Percentiles rank a stretch among this genome's conserved stretches.
phyloP scores from a whole-genome alignment of 345 rosid genomes.

The Rhodamnia rubescens region DNA sequence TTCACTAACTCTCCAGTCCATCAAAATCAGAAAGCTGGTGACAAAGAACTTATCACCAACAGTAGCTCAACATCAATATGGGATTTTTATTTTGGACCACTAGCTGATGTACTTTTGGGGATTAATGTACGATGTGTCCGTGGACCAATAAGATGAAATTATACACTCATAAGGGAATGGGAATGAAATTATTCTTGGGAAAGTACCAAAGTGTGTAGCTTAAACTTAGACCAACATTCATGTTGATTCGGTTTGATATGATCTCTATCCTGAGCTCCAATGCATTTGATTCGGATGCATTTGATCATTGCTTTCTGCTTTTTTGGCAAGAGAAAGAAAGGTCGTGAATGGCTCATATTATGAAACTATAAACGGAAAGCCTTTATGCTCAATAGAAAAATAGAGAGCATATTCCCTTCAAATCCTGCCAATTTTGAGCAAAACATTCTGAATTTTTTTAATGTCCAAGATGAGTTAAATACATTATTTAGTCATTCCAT shows the following conservation, averaged over 20 bases:
- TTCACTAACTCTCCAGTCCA: neutral
- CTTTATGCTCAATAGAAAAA: neutral
- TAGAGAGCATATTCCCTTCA: neutral
- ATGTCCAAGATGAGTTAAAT: neutral
- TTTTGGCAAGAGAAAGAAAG: neutral
- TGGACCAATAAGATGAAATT: neutral
- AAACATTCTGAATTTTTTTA: neutral
- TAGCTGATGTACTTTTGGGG: neutral
- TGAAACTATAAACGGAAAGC: neutral
- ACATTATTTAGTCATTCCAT: neutral
- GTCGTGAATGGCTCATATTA: neutral
- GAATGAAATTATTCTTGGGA: neutral
- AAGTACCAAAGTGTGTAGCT: neutral
- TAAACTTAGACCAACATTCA: neutral
- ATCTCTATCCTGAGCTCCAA: neutral
- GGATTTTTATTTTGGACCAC: neutral
- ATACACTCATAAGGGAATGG: neutral
- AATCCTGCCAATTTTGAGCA: neutral
- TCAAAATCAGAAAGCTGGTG: neutral
- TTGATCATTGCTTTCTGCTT: neutral
- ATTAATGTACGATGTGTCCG: neutral
- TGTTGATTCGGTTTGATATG: neutral
- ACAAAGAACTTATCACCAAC: neutral
- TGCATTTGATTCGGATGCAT: neutral
- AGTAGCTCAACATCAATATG: neutral